Conservation (phyloP, 176 grass and related monocot species). For the Phragmites australis region DNA sequence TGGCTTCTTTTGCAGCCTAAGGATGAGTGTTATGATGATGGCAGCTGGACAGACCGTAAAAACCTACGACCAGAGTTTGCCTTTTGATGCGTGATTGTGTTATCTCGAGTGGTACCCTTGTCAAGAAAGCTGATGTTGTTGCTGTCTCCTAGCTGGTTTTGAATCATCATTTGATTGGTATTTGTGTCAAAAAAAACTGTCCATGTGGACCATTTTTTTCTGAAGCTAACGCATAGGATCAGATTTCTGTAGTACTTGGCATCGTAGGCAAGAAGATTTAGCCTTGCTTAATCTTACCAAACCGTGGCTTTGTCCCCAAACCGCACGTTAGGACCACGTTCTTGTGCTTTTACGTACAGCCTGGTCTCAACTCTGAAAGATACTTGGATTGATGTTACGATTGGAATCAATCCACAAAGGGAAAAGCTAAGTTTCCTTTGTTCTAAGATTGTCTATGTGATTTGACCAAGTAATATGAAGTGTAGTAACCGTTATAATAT, state of each 20-base stretch:
- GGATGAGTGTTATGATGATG: conserved; percentile 6
- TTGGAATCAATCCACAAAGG: too few relatives aligned
- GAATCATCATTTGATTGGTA: background rate
- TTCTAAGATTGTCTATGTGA: conserved; percentile 9
- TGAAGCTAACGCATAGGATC: too few relatives aligned
- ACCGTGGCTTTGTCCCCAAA: background rate
- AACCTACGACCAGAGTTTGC: conserved; percentile 18
- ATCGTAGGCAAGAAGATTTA: too few relatives aligned
- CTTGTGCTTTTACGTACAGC: background rate
- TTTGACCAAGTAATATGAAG: background rate
- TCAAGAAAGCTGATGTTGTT: background rate
- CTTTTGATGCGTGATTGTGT: conserved; percentile 32
- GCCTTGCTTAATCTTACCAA: background rate
- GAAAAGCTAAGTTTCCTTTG: conserved; percentile 15
- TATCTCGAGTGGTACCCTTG: background rate
- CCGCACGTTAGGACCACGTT: background rate
- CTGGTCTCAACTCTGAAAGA: conserved; percentile 8
- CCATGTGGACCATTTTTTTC: too few relatives aligned
- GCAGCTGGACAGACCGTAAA: conserved; percentile 19
- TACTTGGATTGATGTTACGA: background rate
- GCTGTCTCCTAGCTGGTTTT: background rate
- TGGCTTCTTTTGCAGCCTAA: conserved; percentile 32
- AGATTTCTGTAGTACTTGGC: too few relatives aligned
- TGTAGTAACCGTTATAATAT: too few relatives aligned
- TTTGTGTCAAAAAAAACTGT: too few relatives aligned